Base-by-base conservation (phyloP, 352 stramenopile species). In the Discostella stelligera region DNA sequence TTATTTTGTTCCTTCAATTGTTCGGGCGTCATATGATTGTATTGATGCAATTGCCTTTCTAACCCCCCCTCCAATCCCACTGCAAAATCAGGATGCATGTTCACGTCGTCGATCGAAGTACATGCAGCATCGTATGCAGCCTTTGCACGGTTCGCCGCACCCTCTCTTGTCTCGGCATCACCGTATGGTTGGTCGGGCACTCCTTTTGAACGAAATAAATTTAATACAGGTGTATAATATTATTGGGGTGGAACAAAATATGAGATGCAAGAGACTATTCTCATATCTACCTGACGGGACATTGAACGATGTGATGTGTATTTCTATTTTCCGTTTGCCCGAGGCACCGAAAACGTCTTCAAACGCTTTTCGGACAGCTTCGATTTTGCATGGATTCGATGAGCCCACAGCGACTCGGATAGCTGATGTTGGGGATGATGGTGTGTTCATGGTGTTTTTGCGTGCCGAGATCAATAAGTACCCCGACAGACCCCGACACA, bases 31-130 rank as follows among this genome's bases (percentile, higher is more conserved):
- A 10, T 44, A 25, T 63, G 16, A 46, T 41, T 48, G 53, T 53
- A 11, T 66, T 18, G 25, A 71, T 71, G 2, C 20, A 49, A 25
- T 49, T 65, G 23, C 41, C 80, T 87, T 73, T 90, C 85, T 11
- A 95, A 74, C 58, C 91, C 91, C 21, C 91, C 91, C 80, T 95
- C 91, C 61, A 95, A 74, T 39, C 90, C 91, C 25, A 95, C 74
- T 27, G 74, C 76, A 71, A 93, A 90, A 74, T 93, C 73, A 60
- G 81, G 80, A 63, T 70, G 54, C 10, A 53, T 27, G 18, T 68
- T 70, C 14, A 68, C 54, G 2, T 56, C 27, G 61, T 68, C 80
- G 32, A 49, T 60, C 61, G 68, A 16, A 30, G 37, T 30, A 44
- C 62, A 74, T 65, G 66, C 71, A 65, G 66, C 60, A 59, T 76